phyloP scores from a whole-genome alignment of 352 stramenopile genomes.

The Phytopythium sindhum region DNA sequence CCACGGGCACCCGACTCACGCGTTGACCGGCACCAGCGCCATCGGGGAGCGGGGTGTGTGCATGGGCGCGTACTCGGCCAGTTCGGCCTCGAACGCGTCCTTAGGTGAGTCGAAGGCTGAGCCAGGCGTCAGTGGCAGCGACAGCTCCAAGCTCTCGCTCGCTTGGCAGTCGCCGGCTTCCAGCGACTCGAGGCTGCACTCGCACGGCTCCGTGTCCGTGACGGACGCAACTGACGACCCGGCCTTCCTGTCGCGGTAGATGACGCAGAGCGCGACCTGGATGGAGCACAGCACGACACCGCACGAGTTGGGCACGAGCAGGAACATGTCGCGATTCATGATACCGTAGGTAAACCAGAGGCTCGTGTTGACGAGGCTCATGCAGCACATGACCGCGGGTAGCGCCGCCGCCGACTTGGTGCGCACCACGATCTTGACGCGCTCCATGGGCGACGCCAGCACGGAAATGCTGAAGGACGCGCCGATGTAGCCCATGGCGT shows the following conservation, averaged over 20 bases:
- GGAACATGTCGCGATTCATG: slow-evolving; percentile 3
- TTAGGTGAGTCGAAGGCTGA: slow-evolving; percentile 2
- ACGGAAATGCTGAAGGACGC: not conserved
- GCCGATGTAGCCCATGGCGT: slow-evolving; percentile 1
- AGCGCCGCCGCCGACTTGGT: slow-evolving; percentile 8
- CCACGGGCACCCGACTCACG: not conserved
- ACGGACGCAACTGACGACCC: not conserved
- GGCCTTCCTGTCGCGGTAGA: slow-evolving; percentile 7
- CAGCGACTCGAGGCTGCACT: not conserved
- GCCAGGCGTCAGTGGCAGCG: not conserved
- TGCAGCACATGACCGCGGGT: slow-evolving; percentile 3
- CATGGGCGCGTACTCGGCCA: slow-evolving; percentile 2
- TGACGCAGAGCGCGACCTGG: slow-evolving; percentile 5
- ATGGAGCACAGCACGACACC: slow-evolving; percentile 6
- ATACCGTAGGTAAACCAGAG: slow-evolving; percentile 12
- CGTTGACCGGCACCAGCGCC: not conserved
- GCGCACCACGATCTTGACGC: slow-evolving; percentile 7
- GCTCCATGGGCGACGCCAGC: slow-evolving; percentile 3
- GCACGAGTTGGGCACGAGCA: slow-evolving; percentile 9
- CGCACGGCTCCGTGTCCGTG: not conserved
- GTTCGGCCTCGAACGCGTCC: not conserved
- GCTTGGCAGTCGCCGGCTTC: not conserved
- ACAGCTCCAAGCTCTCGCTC: slow-evolving; percentile 1
- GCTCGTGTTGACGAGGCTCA: slow-evolving; percentile 6
- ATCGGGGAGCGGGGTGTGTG: not conserved